Evolutionary conservation across 2,329 filamentous ascomycete genomes (phyloP).

Genomic region (Sporothrix brunneoviolacea): DNA sequence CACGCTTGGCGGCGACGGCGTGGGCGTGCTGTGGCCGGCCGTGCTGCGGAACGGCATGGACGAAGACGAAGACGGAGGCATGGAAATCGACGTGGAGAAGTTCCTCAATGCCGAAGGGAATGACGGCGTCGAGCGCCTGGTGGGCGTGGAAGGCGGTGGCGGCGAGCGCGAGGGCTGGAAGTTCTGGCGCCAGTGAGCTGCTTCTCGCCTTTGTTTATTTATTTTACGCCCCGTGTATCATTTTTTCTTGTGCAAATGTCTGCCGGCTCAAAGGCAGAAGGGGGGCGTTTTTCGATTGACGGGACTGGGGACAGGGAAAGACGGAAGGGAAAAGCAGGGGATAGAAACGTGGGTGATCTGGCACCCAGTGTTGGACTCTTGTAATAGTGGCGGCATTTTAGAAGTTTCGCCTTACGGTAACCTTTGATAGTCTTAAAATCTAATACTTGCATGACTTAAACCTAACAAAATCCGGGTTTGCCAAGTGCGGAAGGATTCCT

Average conservation of each 20-base stretch:
- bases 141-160: slow-evolving; percentile 65
- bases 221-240: background rate
- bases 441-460: too few species aligned
- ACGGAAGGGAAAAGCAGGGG: background rate
- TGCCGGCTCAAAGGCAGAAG: background rate
- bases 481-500: too few species aligned
- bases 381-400: too few species aligned
- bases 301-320: background rate
- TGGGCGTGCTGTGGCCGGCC: slow-evolving; percentile 90
- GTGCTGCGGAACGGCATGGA: slow-evolving; percentile 79
- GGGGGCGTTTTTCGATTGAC: background rate
- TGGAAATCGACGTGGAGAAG: slow-evolving; percentile 84
- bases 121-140: slow-evolving; percentile 78
- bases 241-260: background rate
- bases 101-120: slow-evolving; percentile 77
- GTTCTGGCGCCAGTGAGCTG: slow-evolving; percentile 52
- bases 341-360: background rate
- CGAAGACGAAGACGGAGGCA: slow-evolving; percentile 70
- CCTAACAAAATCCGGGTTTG: too few species aligned
- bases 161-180: slow-evolving; percentile 77
- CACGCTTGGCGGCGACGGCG: slow-evolving; percentile 84
- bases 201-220: background rate
- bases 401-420: too few species aligned
- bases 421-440: too few species aligned
- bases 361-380: too few species aligned